Conservation (phyloP, 768 basidiomycete genomes). For the Lyophyllum decastes region DNA sequence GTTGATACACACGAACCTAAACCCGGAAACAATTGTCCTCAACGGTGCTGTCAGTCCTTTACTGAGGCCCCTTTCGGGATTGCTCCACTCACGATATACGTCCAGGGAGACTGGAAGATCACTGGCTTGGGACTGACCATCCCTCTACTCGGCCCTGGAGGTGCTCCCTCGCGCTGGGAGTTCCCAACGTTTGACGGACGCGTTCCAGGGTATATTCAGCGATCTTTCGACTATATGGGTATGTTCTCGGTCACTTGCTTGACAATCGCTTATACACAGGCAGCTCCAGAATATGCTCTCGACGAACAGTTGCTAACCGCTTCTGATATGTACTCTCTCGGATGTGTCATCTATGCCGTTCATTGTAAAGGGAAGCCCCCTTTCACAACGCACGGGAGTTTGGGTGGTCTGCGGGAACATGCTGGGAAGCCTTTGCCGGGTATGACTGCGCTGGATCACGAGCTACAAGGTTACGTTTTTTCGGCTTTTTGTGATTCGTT, state of each 20-base stretch:
- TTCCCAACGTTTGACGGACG: conserved; percentile 87
- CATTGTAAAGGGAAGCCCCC: conserved; percentile 88
- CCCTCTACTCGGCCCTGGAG: conserved; percentile 65
- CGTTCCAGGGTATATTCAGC: conserved; percentile 79
- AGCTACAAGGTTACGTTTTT: conserved; percentile 61
- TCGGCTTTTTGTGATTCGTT: neutral
- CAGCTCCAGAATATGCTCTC: conserved; percentile 92
- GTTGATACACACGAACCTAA: conserved; percentile 89
- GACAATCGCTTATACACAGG: neutral
- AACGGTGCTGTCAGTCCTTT: conserved; percentile 72
- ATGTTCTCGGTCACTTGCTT: conserved; percentile 20
- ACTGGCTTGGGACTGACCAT: conserved; percentile 89
- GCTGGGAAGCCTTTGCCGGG: conserved; percentile 63
- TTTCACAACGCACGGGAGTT: conserved; percentile 80
- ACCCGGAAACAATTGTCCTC: conserved; percentile 84
- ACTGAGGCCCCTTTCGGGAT: neutral
- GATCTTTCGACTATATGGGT: conserved; percentile 96
- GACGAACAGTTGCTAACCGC: conserved; percentile 86
- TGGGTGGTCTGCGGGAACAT: conserved; percentile 69
- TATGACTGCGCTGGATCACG: conserved; percentile 65
- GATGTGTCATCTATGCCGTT: conserved; percentile 88
- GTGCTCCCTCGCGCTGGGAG: conserved; percentile 81
- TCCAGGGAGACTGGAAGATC: conserved; percentile 97
- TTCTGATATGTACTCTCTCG: conserved; percentile 93
- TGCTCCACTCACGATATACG: neutral